Evolutionary conservation across 202 grass and related monocot species (phyloP).

Genomic region (Hordeum pubiflorum): DNA sequence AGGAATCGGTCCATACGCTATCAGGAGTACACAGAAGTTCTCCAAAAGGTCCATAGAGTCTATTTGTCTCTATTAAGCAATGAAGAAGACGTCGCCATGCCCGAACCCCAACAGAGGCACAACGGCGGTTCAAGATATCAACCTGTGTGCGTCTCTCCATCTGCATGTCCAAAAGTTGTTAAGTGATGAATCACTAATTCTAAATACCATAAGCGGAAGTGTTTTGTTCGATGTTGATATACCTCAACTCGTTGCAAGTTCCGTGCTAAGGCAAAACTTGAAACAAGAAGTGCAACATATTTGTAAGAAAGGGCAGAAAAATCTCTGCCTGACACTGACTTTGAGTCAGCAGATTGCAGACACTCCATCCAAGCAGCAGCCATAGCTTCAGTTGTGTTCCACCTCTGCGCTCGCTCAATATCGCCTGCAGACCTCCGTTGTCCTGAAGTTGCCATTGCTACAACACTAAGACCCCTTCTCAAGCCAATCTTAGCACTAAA

Average conservation of each 20-base stretch:
- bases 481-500: conserved; percentile 65
- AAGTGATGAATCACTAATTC: not conserved
- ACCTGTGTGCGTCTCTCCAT: conserved; percentile 66
- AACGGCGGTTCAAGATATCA: conserved; percentile 48
- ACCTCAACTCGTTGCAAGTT: conserved; percentile 70
- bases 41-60: conserved; percentile 73
- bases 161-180: conserved; percentile 28
- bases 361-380: conserved; percentile 79
- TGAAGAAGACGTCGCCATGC: conserved; percentile 76
- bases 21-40: conserved; percentile 55
- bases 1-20: conserved; percentile 33
- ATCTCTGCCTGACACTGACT: conserved; percentile 62
- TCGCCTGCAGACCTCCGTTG: conserved; percentile 65
- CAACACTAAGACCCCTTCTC: conserved; percentile 68
- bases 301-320: conserved; percentile 70
- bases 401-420: conserved; percentile 69
- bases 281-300: conserved; percentile 78
- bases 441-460: conserved; percentile 82
- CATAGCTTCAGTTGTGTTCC: conserved; percentile 81
- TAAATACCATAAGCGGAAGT: not conserved
- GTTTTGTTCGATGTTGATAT: conserved; percentile 19
- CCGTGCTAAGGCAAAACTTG: conserved; percentile 68
- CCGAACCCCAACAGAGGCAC: conserved; percentile 40
- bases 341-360: conserved; percentile 59
- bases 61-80: conserved; percentile 56